Base-by-base conservation (phyloP, 805 yeast species). In the Wickerhamiella australiensis region DNA sequence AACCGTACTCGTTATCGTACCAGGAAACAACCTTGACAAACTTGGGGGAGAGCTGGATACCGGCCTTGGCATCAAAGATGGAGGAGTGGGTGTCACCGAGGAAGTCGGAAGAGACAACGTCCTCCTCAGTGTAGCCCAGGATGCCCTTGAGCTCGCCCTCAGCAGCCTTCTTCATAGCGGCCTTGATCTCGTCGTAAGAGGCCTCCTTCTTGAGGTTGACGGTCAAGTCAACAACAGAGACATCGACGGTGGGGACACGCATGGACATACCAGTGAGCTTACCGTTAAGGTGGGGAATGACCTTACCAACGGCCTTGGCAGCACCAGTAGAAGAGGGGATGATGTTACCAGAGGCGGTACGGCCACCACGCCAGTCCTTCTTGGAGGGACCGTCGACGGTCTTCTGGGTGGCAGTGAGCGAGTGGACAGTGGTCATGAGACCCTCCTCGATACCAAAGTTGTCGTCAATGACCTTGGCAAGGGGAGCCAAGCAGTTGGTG, bases 361-460 rank as follows among this genome's bases (percentile, higher is more conserved):
- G 83, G 70, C 95, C 95, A 69, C 95, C 95, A 80, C 95, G 82
- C 95, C 95, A 86, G 78, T 86, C 95, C 79, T 86, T 86, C 79
- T 81, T 86, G 68, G 95, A 85, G 63, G 95, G 94, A 73, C 95
- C 95, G 70, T 86, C 95, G 58, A 86, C 95, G 56, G 94, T 82
- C 81, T 86, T 86, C 74, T 86, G 95, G 64, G 95, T 83, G 61
- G 95, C 95, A 60, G 95, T 86, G 73, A 85, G 82, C 67, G 95
- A 84, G 79, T 86, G 95, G 59, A 86, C 88, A 56, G 95, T 86
- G 72, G 95, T 86, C 95, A 86, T 86, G 66, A 86, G 77, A 72
- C 94, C 95, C 71, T 85, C 86, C 66, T 81, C 84, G 63, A 86
- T 80, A 56, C 94, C 94, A 68, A 81, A 86, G 63, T 69, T 72